Evolutionary conservation across 371 early-diverging fungal genomes (phyloP), one percentile per base, ranked within the genome.

Genomic region (Circinella umbellata): DNA sequence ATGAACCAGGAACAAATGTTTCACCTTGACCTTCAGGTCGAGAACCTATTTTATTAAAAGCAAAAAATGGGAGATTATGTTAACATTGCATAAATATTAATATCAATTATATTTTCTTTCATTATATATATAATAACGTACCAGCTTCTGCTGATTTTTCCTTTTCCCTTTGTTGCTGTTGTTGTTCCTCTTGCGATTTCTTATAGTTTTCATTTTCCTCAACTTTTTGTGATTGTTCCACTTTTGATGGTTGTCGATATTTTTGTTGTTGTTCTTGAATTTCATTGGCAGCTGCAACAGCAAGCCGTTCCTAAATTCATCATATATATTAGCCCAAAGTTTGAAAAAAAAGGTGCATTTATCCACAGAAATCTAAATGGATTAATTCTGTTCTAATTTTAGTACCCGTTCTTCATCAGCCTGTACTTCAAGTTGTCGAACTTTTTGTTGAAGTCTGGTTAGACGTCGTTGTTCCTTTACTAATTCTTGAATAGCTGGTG

Each of bases 401-500:
- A 35, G 54, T 62, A 54, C 54, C 38, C 63, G 11, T 54, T 68
- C 61, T 42, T 67, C 48, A 27, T 55, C 63, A 17, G 66, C 63
- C n/a, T 59, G 60, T 38, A 20, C 48, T 46, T 66, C 35, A 39
- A 71, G 72, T 74, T 83, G 71, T 35, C 63, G 47, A 35, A 89
- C 77, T 74, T 81, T 73, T 84, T 91, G 73, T 75, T 91, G 70
- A 80, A 94, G 75, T 20, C 76, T 48, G 0, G 57, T 61, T 39
- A 68, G 72, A 70, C 80, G 73, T 61, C 61, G 70, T 38, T 78
- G 78, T 49, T 81, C 85, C 37, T 61, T 59, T 4, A 79, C 42
- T 10, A 84, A 65, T 72, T 89, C 92, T 46, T 82, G 79, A 15
- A 80, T 66, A 7, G 88, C 84, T 5, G 91, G 91, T 4, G 89